Evolutionary conservation across 1,284 basidiomycete species (phyloP).

Genomic region (Neolentinus lepideus): DNA sequence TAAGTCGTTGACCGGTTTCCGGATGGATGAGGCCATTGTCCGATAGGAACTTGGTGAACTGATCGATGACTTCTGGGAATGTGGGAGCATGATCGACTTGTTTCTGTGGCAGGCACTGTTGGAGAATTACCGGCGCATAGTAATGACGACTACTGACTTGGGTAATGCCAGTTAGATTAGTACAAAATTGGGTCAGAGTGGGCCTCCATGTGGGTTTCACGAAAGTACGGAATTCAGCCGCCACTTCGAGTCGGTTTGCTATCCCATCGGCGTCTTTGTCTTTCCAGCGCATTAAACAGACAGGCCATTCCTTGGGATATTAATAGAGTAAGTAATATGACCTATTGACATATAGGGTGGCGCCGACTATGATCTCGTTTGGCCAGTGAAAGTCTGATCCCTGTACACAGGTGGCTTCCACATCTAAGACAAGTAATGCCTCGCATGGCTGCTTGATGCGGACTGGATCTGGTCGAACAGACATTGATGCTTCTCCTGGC

Average conservation of each 20-base stretch:
- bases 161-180: conserved; percentile 81
- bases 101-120: conserved; percentile 35
- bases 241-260: conserved; percentile 54
- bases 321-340: conserved; percentile 10
- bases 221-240: conserved; percentile 82
- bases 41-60: conserved; percentile 64
- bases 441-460: conserved; percentile 53
- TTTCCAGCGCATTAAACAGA: conserved; percentile 82
- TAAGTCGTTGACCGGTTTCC: conserved; percentile 43
- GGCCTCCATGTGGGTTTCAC: conserved; percentile 88
- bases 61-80: conserved; percentile 64
- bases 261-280: conserved; percentile 46
- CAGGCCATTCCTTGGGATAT: conserved; percentile 70
- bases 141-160: conserved; percentile 59
- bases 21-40: conserved; percentile 59
- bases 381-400: conserved; percentile 33
- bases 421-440: conserved; percentile 73
- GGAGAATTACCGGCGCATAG: not conserved
- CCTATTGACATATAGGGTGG: conserved; percentile 9
- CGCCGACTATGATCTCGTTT: conserved; percentile 88
- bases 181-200: conserved; percentile 78
- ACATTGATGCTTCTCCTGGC: not conserved
- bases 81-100: conserved; percentile 76
- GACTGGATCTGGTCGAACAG: not conserved
- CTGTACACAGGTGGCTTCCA: conserved; percentile 84